Evolutionary conservation across 169 alveolate genomes (phyloP).

Genomic region (Plasmodium adleri): DNA sequence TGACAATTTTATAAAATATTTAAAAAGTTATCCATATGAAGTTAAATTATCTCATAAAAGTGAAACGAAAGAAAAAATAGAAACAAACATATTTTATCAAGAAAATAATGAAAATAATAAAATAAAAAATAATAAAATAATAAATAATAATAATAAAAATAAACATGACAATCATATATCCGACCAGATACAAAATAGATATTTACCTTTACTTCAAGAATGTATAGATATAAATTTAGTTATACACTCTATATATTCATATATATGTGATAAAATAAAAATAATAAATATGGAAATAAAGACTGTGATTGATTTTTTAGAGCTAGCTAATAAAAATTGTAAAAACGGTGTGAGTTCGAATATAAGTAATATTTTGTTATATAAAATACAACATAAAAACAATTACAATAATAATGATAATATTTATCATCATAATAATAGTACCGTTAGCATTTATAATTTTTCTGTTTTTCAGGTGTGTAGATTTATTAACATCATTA

Average conservation of each 20-base stretch:
- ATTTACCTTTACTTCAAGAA: not conserved
- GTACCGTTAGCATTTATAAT: not conserved
- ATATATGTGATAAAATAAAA: constrained; percentile 9
- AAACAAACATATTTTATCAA: not conserved
- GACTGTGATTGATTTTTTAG: constrained; percentile 13
- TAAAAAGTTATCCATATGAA: not conserved
- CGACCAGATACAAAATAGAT: too few species aligned
- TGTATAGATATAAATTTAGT: not conserved
- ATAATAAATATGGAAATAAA: constrained; percentile 2
- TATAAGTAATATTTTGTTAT: not conserved
- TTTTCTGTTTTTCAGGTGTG: constrained; percentile 49
- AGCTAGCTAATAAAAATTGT: constrained; percentile 11
- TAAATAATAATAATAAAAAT: not conserved
- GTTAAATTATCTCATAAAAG: not conserved
- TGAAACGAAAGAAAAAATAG: not conserved
- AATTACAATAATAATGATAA: not conserved
- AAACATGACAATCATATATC: not conserved
- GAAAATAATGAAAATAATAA: not conserved
- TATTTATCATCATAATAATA: not conserved
- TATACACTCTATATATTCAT: not conserved
- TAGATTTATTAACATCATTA: constrained; percentile 33
- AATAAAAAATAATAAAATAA: not conserved
- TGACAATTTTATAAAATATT: not conserved
- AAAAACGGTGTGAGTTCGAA: not conserved
- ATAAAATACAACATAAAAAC: not conserved